Evolutionary conservation across 2,329 filamentous ascomycete species (phyloP).

Genomic region (Sporothrix variecibatus): DNA sequence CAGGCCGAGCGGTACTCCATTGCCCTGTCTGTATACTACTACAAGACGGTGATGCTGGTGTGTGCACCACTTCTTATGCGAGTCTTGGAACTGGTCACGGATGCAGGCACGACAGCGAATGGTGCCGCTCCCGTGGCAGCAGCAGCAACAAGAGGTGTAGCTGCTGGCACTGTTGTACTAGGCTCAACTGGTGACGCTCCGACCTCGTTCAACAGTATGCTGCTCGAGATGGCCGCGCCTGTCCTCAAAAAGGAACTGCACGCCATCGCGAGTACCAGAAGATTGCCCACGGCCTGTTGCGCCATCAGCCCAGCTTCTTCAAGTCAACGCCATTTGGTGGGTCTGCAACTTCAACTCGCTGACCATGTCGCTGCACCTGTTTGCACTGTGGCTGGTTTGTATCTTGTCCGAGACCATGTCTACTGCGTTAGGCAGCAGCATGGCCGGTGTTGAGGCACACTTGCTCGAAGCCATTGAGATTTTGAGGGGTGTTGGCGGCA

Average conservation of each 20-base stretch:
- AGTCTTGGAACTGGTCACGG: constrained; percentile 23
- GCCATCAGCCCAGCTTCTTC: constrained; percentile 32
- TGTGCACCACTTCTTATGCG: constrained; percentile 26
- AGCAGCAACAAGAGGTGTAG: not conserved
- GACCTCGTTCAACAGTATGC: not conserved
- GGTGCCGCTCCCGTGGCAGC: not conserved
- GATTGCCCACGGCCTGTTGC: constrained; percentile 31
- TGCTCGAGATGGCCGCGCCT: constrained; percentile 29
- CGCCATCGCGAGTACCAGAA: constrained; percentile 32
- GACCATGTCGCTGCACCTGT: constrained; percentile 36
- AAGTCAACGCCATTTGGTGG: constrained; percentile 38
- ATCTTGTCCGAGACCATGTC: constrained; percentile 19
- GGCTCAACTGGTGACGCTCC: not conserved
- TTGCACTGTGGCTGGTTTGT: constrained; percentile 36
- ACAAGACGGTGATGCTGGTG: constrained; percentile 27
- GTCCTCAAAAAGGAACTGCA: constrained; percentile 33
- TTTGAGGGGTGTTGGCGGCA: constrained; percentile 24
- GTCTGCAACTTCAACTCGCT: constrained; percentile 38
- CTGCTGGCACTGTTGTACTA: not conserved
- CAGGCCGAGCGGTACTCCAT: constrained; percentile 25
- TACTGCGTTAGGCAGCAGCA: constrained; percentile 1
- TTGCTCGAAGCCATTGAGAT: constrained; percentile 25
- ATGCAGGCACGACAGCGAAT: not conserved
- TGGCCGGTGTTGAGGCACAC: constrained; percentile 11
- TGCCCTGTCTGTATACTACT: constrained; percentile 30